Conservation (phyloP, 208 protist genomes). For the Trypanosoma scelopori region DNA sequence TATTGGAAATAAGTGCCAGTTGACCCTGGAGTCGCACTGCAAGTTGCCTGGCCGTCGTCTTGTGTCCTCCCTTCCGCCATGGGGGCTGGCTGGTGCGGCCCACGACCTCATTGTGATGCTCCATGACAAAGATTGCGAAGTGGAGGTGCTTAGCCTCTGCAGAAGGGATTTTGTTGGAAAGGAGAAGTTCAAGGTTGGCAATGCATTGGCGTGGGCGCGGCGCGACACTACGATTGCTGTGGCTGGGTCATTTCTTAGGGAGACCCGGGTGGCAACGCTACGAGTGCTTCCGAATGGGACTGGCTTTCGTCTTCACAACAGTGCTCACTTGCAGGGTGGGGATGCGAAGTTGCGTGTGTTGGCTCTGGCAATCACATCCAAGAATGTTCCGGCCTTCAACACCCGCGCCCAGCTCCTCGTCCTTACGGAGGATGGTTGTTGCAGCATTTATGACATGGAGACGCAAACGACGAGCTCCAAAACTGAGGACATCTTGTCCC, state of each 20-base stretch:
- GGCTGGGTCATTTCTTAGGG: constrained; percentile 73
- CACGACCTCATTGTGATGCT: constrained; percentile 52
- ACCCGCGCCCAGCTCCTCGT: constrained; percentile 63
- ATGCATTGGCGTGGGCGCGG: constrained; percentile 60
- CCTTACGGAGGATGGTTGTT: constrained; percentile 58
- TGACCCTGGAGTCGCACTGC: constrained; percentile 43
- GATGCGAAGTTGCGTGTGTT: constrained; percentile 41
- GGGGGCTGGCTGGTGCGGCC: constrained; percentile 33
- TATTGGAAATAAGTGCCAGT: constrained; percentile 36
- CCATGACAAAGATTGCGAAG: constrained; percentile 50
- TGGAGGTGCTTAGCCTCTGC: constrained; percentile 56
- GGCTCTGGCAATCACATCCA: constrained; percentile 47
- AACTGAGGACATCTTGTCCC: not conserved
- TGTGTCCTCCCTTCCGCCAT: constrained; percentile 61
- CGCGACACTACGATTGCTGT: constrained; percentile 45
- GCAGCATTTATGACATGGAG: constrained; percentile 54
- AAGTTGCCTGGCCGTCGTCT: constrained; percentile 67
- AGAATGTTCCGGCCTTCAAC: constrained; percentile 58
- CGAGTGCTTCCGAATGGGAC: constrained; percentile 36
- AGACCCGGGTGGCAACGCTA: constrained; percentile 56
- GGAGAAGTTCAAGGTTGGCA: constrained; percentile 77
- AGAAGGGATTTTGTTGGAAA: constrained; percentile 37
- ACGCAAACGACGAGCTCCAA: constrained; percentile 38
- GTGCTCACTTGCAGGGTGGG: constrained; percentile 14
- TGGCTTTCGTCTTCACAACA: constrained; percentile 12